phyloP scores from a whole-genome alignment of 306 rosid genomes.

The Glycyrrhiza uralensis region DNA sequence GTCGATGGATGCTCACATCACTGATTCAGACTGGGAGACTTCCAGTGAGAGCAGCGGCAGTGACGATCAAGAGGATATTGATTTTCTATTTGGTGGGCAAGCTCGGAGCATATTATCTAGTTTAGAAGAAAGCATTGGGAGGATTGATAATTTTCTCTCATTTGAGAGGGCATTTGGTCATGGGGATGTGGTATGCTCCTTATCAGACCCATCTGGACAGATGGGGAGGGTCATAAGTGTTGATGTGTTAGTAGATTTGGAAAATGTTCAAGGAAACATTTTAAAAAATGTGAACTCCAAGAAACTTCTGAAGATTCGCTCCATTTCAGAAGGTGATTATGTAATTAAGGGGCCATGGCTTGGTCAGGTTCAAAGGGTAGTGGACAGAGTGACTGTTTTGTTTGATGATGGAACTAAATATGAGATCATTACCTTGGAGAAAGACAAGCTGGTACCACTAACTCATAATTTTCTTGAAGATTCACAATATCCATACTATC shows the following conservation, averaged over 20 bases:
- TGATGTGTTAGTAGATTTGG: constrained; percentile 76
- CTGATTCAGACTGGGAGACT: constrained; percentile 85
- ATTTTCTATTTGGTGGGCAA: constrained; percentile 64
- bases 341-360: constrained; percentile 86
- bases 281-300: constrained; percentile 63
- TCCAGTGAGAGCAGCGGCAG: constrained; percentile 71
- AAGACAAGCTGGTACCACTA: constrained; percentile 60
- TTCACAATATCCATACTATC: constrained; percentile 81
- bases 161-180: constrained; percentile 74
- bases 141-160: constrained; percentile 85
- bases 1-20: constrained; percentile 55
- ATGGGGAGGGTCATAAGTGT: constrained; percentile 76
- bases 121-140: constrained; percentile 86
- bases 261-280: constrained; percentile 54
- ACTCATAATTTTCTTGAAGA: constrained; percentile 72
- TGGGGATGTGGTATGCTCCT: constrained; percentile 75
- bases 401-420: constrained; percentile 77
- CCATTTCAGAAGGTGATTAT: constrained; percentile 78
- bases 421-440: constrained; percentile 57
- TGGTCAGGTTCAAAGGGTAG: constrained; percentile 74
- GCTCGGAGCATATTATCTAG: constrained; percentile 84
- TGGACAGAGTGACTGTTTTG: constrained; percentile 62
- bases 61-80: constrained; percentile 77
- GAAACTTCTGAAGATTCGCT: constrained; percentile 61
- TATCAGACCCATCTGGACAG: constrained; percentile 76